Base-by-base conservation (phyloP, 2,329 filamentous ascomycete genomes). In the Dothideomycetes sp. region DNA sequence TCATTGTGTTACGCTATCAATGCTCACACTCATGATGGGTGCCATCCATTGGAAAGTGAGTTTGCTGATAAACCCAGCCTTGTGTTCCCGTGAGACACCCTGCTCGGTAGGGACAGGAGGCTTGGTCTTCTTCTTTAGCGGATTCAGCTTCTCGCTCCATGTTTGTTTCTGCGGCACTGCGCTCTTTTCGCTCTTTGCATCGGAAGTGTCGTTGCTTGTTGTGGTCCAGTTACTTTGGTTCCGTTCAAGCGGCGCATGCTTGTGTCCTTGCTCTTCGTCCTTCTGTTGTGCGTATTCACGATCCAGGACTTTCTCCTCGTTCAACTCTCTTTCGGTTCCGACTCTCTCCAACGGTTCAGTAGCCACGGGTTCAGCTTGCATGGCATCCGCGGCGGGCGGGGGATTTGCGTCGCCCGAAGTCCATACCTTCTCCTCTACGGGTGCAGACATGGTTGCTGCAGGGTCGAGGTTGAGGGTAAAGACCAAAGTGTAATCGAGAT, bases 41-140 rank as follows among this genome's bases (percentile, higher is more conserved):
- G 78, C 78, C 71, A 95, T 89, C 89, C 89, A 96, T 58, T 86
- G 77, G 56, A 94, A 96, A 4, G 81, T 82, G 16, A 94, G 59
- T 43, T 70, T 59, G 63, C 84, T 94, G 48, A 91, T 73, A 54
- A 87, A 80, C 2, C 73, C 66, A 4, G 88, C 88, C 4, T 66
- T 70, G 56, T 85, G 70, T 63, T 95, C 88, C 47, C 73, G 74
- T 5, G 77, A 87, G 1, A 69, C 60, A 8, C 54, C 54, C 20
- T 74, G 63, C 50, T 71, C 63, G 18, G 69, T 57, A 1, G 76
- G 76, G 2, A 79, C 59, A 2, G 74, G 71, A n/a, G 76, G 75
- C 27, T 63, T 62, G 13, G 59, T 56, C 31, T 69, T 68, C 45
- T 63, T 61, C 55, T 67, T 69, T 37, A 71, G 51, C 1, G 68